Conservation (phyloP, 1,139 yeast genomes). For the Kodamaea alishanica region DNA sequence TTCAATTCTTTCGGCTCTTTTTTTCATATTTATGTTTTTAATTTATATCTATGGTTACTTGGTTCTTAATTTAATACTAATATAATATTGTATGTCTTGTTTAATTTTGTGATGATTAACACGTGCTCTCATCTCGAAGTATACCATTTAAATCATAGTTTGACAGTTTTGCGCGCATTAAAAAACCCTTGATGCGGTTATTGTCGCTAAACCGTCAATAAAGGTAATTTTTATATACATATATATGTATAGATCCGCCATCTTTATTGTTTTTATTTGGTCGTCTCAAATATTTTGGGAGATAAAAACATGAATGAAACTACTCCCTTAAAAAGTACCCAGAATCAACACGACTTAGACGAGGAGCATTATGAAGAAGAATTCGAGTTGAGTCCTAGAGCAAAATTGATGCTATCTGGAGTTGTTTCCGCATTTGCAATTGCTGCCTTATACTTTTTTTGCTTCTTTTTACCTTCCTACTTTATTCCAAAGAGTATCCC, state of each 20-base stretch:
- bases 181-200: too few relatives aligned
- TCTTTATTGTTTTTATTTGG: too few relatives aligned
- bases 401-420: conserved; percentile 14
- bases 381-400: conserved; percentile 14
- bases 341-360: conserved; percentile 10
- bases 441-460: conserved; percentile 28
- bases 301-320: conserved; percentile 11
- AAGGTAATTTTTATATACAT: too few relatives aligned
- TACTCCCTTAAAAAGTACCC: conserved; percentile 14
- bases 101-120: too few relatives aligned
- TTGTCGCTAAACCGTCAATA: too few relatives aligned
- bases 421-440: conserved; percentile 19
- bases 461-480: conserved; percentile 29
- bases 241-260: too few relatives aligned
- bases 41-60: neutral
- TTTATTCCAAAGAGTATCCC: conserved; percentile 34
- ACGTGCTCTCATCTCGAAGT: too few relatives aligned
- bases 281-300: neutral
- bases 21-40: neutral
- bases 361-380: conserved; percentile 16
- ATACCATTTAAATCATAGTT: too few relatives aligned
- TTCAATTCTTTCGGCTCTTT: neutral
- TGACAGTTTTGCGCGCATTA: too few relatives aligned
- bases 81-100: too few relatives aligned
- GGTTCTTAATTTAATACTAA: too few relatives aligned